Conservation (phyloP, 179 eudicot genomes). For the Beta corolliflora region DNA sequence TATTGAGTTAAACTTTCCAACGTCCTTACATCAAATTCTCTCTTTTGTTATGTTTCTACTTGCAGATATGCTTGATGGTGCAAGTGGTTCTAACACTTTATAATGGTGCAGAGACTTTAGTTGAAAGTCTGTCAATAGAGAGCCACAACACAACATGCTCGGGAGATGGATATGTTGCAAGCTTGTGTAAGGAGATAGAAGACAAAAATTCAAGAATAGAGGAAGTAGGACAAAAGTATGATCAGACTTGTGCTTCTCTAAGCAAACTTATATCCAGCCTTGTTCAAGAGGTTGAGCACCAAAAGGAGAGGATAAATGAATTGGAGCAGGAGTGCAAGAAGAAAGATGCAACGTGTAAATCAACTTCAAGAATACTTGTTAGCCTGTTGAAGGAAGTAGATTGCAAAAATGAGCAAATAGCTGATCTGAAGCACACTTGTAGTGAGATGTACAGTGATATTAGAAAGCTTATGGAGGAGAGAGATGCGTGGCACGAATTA, state of each 20-base stretch:
- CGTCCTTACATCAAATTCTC: background rate
- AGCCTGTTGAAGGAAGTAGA: constrained; percentile 16
- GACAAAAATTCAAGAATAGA: constrained; percentile 12
- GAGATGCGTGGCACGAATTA: background rate
- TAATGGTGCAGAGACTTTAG: background rate
- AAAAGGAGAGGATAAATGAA: constrained; percentile 14
- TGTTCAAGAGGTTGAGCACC: constrained; percentile 16
- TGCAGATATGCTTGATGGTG: background rate
- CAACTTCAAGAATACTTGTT: constrained; percentile 11
- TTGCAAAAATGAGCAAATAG: constrained; percentile 5
- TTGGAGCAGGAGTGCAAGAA: constrained; percentile 17
- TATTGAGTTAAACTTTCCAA: background rate
- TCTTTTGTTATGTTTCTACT: background rate
- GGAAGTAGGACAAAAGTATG: constrained; percentile 10
- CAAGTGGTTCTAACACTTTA: background rate
- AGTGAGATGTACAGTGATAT: constrained; percentile 13
- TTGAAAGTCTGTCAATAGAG: background rate
- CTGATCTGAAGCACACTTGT: constrained; percentile 12
- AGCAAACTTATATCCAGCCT: constrained; percentile 12
- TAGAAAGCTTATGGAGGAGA: constrained; percentile 19
- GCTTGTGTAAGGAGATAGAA: constrained; percentile 22
- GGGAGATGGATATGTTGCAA: constrained; percentile 1
- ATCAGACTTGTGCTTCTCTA: constrained; percentile 2
- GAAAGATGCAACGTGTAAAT: constrained; percentile 15
- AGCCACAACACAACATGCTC: background rate